phyloP scores from a whole-genome alignment of 257 asterid genomes.

The Coffea canephora region DNA sequence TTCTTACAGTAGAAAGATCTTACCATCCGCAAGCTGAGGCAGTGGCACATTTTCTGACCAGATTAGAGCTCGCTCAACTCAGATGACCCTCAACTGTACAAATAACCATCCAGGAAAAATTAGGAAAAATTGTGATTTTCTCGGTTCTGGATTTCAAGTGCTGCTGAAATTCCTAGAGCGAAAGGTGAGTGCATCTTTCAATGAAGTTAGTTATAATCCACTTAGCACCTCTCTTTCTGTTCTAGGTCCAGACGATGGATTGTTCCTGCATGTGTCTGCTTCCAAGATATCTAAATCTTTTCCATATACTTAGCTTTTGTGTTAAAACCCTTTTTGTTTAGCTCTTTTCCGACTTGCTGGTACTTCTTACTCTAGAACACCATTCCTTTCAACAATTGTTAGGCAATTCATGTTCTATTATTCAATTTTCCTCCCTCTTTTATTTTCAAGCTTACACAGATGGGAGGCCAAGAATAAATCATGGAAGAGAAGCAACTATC shows the following conservation, averaged over 20 bases:
- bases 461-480: conserved; percentile 62
- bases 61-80: too few relatives aligned
- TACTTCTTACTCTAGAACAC: neutral
- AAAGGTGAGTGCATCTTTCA: conserved; percentile 66
- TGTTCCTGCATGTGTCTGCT: conserved; percentile 62
- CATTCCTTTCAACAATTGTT: neutral
- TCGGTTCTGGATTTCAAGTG: conserved; percentile 42
- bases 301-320: conserved; percentile 70
- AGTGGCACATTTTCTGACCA: too few relatives aligned
- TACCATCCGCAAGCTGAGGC: too few relatives aligned
- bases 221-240: conserved; percentile 59
- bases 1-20: too few relatives aligned
- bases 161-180: conserved; percentile 76
- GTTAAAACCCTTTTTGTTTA: conserved; percentile 28
- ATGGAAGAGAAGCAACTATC: conserved; percentile 71
- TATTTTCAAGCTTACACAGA: conserved; percentile 61
- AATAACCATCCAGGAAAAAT: too few relatives aligned
- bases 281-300: conserved; percentile 58
- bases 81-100: too few relatives aligned
- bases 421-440: conserved; percentile 3
- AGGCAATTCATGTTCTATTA: conserved; percentile 1
- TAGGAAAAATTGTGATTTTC: neutral
- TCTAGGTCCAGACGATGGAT: conserved; percentile 71
- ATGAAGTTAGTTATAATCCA: conserved; percentile 79
- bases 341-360: neutral